These are phyloP conservation scores for Aspergillus indologenus DNA, from an alignment of 495 filamentous ascomycete species.

Conservation along the genomic window DNA sequence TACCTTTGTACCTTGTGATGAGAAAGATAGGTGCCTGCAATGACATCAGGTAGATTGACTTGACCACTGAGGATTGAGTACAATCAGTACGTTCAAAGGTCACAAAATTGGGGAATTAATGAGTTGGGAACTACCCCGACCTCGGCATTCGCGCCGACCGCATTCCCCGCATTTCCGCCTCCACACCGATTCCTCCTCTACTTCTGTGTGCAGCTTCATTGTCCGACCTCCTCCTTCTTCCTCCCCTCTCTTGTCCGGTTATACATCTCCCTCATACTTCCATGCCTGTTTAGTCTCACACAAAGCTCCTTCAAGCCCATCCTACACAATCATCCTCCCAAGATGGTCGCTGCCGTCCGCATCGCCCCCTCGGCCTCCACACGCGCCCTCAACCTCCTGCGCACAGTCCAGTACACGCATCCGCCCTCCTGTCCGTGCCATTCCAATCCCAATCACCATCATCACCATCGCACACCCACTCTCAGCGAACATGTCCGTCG, in stretches of 20 bases:
- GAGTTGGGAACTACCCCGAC: background rate
- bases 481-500: slow-evolving; percentile 56
- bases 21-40: too few relatives aligned
- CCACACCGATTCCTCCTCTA: background rate
- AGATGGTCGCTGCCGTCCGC: slow-evolving; percentile 55
- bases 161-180: background rate
- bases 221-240: slow-evolving; percentile 10
- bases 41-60: too few relatives aligned
- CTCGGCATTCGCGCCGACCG: slow-evolving; percentile 1
- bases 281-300: background rate
- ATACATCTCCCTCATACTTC: background rate
- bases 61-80: too few relatives aligned
- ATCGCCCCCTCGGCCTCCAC: slow-evolving; percentile 66
- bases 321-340: background rate
- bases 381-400: slow-evolving; percentile 76
- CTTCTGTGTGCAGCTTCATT: slow-evolving; percentile 7
- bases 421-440: slow-evolving; percentile 92
- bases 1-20: too few relatives aligned
- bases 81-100: too few relatives aligned
- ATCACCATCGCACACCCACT: slow-evolving; percentile 53
- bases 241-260: slow-evolving; percentile 11
- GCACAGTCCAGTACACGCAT: slow-evolving; percentile 85
- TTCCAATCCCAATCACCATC: slow-evolving; percentile 73
- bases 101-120: too few relatives aligned
- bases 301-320: too few relatives aligned